These are phyloP conservation scores for Hyaloscypha hepaticicola DNA, from an alignment of 495 filamentous ascomycete species.

Conservation along the genomic window DNA sequence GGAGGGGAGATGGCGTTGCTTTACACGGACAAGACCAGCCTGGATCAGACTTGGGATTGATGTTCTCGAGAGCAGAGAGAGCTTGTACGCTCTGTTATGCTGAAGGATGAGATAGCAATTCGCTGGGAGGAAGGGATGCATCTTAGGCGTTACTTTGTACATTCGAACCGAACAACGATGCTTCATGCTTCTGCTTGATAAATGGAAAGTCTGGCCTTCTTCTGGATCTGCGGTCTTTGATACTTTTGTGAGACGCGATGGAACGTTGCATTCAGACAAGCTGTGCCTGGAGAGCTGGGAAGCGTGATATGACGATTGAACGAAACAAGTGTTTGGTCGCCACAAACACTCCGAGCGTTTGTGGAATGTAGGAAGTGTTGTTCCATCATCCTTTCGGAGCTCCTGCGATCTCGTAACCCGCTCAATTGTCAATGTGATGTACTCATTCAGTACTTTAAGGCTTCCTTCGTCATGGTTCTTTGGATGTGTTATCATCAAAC, in stretches of 20 bases:
- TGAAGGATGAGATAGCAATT: slow-evolving; percentile 29
- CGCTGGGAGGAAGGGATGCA: slow-evolving; percentile 34
- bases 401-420: neutral
- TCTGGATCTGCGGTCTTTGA: slow-evolving; percentile 1
- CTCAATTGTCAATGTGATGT: too few species aligned
- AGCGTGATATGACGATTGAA: neutral
- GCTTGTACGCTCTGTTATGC: slow-evolving; percentile 10
- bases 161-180: slow-evolving; percentile 24
- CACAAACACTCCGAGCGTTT: neutral
- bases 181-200: slow-evolving; percentile 27
- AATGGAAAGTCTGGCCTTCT: slow-evolving; percentile 23
- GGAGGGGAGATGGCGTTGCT: slow-evolving; percentile 18
- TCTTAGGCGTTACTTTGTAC: slow-evolving; percentile 29
- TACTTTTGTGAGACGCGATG: neutral
- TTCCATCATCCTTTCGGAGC: too few species aligned
- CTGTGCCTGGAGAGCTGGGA: neutral
- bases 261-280: neutral
- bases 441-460: too few species aligned
- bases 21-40: slow-evolving; percentile 17
- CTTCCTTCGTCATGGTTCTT: too few species aligned
- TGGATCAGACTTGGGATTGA: slow-evolving; percentile 28
- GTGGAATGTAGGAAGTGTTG: too few species aligned
- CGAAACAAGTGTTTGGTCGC: neutral
- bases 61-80: slow-evolving; percentile 29
- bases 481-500: too few species aligned